Conservation (phyloP, 2,329 filamentous ascomycete species). For the Emydomyces testavorans region DNA sequence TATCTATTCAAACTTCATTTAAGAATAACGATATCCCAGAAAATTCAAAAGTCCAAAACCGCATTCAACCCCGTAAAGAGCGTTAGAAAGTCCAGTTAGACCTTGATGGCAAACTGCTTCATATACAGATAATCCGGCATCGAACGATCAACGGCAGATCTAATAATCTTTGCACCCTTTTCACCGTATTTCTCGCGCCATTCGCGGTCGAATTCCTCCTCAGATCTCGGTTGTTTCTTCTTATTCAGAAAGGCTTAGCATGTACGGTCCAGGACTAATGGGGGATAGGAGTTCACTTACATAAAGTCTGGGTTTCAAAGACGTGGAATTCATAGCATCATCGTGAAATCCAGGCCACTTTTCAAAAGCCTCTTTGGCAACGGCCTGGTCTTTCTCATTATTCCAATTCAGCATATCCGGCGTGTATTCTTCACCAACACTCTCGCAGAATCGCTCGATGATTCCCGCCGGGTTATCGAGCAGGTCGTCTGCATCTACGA, state of each 20-base stretch:
- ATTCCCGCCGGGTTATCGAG: constrained; percentile 70
- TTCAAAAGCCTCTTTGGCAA: constrained; percentile 67
- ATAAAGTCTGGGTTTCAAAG: constrained; percentile 51
- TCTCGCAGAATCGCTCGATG: constrained; percentile 68
- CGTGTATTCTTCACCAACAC: constrained; percentile 64
- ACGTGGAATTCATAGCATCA: constrained; percentile 74
- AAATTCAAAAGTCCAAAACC: background rate
- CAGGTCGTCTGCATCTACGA: constrained; percentile 88
- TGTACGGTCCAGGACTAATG: constrained; percentile 2
- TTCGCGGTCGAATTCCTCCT: constrained; percentile 47
- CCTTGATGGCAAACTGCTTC: constrained; percentile 53
- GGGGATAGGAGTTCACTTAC: constrained; percentile 27
- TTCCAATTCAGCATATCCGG: constrained; percentile 77
- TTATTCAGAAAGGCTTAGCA: constrained; percentile 8
- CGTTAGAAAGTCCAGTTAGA: constrained; percentile 19
- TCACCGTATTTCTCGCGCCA: constrained; percentile 52
- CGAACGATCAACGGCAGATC: constrained; percentile 47
- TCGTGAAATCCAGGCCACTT: constrained; percentile 98
- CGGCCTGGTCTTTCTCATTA: constrained; percentile 55
- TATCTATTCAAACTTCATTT: background rate
- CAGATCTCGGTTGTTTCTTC: constrained; percentile 31
- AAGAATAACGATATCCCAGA: background rate
- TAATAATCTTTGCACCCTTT: constrained; percentile 48
- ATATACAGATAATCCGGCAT: constrained; percentile 52
- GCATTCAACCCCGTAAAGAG: background rate